phyloP scores from a whole-genome alignment of 148 eudicot genomes.

The Polygonum aviculare region DNA sequence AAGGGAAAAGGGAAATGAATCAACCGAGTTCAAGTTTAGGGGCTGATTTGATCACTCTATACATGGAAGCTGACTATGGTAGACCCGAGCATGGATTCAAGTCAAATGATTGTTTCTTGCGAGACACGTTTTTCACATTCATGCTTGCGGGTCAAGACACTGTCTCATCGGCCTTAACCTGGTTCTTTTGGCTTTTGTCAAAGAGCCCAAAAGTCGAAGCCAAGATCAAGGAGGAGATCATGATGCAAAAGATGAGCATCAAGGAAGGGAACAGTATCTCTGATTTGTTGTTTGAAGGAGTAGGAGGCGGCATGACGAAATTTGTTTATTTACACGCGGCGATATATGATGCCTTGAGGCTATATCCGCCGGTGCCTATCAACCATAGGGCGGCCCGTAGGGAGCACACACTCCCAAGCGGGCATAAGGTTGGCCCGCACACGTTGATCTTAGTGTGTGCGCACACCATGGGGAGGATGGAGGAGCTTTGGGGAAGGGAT shows the following conservation, averaged over 20 bases:
- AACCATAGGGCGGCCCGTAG: conserved; percentile 11
- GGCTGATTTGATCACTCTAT: conserved; percentile 25
- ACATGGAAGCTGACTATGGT: conserved; percentile 16
- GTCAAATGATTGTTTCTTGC: background rate
- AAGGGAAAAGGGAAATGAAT: conserved; percentile 1
- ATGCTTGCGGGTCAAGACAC: conserved; percentile 26
- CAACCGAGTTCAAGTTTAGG: background rate
- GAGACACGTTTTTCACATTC: conserved; percentile 14
- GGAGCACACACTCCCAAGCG: conserved; percentile 19
- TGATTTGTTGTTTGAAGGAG: background rate
- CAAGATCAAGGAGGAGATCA: conserved; percentile 13
- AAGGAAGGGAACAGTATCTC: background rate
- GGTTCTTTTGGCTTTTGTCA: conserved; percentile 25
- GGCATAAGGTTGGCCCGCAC: conserved; percentile 13
- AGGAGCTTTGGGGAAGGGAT: conserved; percentile 21
- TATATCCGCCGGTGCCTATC: conserved; percentile 23
- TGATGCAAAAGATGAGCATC: background rate
- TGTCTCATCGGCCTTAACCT: conserved; percentile 13
- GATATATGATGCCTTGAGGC: conserved; percentile 17
- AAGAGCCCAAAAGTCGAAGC: conserved; percentile 6
- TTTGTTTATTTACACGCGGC: conserved; percentile 23
- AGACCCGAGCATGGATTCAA: background rate
- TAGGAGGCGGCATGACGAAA: background rate
- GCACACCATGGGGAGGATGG: conserved; percentile 22
- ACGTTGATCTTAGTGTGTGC: conserved; percentile 9